Evolutionary conservation across 768 basidiomycete genomes (phyloP), one percentile per base, ranked within the genome.

Genomic region (Psilocybe subaeruginosa): DNA sequence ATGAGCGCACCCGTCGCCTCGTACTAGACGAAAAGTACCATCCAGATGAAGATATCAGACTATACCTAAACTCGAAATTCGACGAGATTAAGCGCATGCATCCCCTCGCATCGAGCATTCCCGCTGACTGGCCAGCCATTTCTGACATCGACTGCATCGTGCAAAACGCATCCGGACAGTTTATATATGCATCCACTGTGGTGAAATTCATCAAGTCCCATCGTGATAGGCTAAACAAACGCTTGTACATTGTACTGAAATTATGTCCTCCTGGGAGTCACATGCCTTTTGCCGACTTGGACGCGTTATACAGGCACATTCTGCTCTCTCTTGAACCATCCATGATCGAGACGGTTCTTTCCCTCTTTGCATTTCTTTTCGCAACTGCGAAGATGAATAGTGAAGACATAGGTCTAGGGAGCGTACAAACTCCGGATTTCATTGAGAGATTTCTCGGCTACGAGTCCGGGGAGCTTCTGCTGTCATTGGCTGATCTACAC

Each of bases 181-280:
- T 60, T 19, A 46, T 60, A 9, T 60, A 47, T 19, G 59, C 45
- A 11, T n/a, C 30, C 14, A 60, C 59, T 8, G 59, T 54, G 11
- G 54, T 60, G 29, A 60, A 54, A 37, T 60, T 60, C 27, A 31
- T 60, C 30, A 45, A 47, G 29, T 45, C 27, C 1, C 52, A 9
- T 30, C 29, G 35, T 1, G 9, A 12, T 2, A 31, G 51, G 6
- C 59, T 53, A 12, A 16, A 2, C 2, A 30, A 31, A 17, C 27
- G 27, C 27, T 45, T 60, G 16, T 17, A 37, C n/a, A 53, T 54
- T 3, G 33, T 60, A 14, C 33, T 60, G 4, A 43, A n/a, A 2
- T 14, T 35, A 8, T 7, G 39, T 12, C 19, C 53, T 7, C 7
- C 47, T 29, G 29, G 53, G 33, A 27, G 1, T 27, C 11, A 51